Base-by-base conservation (phyloP, 2,329 filamentous ascomycete genomes). In the Cordyceps cateniannulata region DNA sequence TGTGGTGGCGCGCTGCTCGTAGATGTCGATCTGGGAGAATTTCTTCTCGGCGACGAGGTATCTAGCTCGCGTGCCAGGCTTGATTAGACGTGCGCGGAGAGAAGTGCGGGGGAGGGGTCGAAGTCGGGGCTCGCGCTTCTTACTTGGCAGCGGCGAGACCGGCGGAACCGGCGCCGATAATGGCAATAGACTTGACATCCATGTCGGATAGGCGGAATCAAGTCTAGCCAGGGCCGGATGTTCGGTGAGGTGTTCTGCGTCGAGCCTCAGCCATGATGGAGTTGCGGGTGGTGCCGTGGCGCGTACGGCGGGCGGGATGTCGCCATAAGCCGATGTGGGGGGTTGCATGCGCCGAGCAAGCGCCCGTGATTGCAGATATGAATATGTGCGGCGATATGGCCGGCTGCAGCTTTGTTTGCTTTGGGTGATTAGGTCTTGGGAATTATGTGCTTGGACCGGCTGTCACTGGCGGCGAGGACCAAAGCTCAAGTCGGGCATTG, bases 91-190 rank as follows among this genome's bases (percentile, higher is more conserved):
- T 47, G 25, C 18, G 44, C 22, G 32, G 7, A 5, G 0, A 16
- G 29, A 24, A 18, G 48, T 45, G 24, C 9, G n/a, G 24, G 48
- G 38, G 18, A 5, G 25, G 18, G 25, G 24, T 3, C 8, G 24
- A 6, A n/a, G 54, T 12, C 1, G n/a, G 18, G 18, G 61, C 27
- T 5, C 10, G 27, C 20, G 32, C 32, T 35, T 32, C 67, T 54
- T 67, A 74, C 73, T 72, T 75, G 40, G 72, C 87, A 35, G 85
- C 84, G 59, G 84, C 82, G 3, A 91, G 75, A 8, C 89, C 89
- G 63, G 82, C 82, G 1, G 89, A 86, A 0, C 89, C 89, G 14
- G 86, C 88, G n/a, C 89, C 89, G 62, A 92, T 85, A 48, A 92
- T 81, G 62, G 86, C 87, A 64, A 91, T 78, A 16, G 74, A 78